A percentile compares a stretch with the other conserved stretches of the same genome.
phyloP scores from a whole-genome alignment of 2,329 filamentous ascomycete species.

The Alternaria sp. region DNA sequence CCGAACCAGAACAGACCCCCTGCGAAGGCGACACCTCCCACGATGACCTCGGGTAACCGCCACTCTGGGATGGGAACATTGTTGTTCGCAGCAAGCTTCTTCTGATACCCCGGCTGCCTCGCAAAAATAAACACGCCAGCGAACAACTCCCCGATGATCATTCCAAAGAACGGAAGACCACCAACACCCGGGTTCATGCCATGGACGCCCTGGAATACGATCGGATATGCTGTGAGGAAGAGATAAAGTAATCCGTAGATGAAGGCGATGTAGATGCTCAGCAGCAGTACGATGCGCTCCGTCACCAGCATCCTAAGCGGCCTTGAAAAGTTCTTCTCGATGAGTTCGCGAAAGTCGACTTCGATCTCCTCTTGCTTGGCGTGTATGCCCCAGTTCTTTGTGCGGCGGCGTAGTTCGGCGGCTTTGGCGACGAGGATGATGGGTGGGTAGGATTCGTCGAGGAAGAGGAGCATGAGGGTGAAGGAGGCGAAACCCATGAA shows the following conservation, averaged over 20 bases:
- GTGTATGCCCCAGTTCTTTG: constrained; percentile 68
- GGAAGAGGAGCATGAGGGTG: constrained; percentile 59
- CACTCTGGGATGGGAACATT: constrained; percentile 63
- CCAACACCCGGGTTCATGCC: constrained; percentile 72
- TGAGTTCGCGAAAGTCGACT: constrained; percentile 56
- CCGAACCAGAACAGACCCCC: constrained; percentile 49
- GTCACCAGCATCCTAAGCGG: constrained; percentile 56
- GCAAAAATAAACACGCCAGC: constrained; percentile 70
- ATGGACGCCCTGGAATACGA: constrained; percentile 78
- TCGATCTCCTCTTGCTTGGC: constrained; percentile 63
- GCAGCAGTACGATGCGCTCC: constrained; percentile 56
- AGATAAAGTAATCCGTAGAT: constrained; percentile 77
- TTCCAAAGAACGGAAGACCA: constrained; percentile 84
- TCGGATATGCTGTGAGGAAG: constrained; percentile 82
- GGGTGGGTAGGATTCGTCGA: constrained; percentile 65
- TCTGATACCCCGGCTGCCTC: constrained; percentile 71
- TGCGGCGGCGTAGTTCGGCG: constrained; percentile 60
- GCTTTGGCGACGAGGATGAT: constrained; percentile 64
- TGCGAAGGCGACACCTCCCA: constrained; percentile 57
- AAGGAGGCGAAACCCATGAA: constrained; percentile 63
- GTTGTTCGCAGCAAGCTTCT: constrained; percentile 54
- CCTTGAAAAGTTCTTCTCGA: constrained; percentile 62
- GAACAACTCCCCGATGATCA: constrained; percentile 75
- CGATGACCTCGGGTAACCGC: constrained; percentile 62
- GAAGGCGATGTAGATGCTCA: constrained; percentile 44